Base-by-base conservation (phyloP, 306 rosid genomes). In the Lathyrus aphaca region DNA sequence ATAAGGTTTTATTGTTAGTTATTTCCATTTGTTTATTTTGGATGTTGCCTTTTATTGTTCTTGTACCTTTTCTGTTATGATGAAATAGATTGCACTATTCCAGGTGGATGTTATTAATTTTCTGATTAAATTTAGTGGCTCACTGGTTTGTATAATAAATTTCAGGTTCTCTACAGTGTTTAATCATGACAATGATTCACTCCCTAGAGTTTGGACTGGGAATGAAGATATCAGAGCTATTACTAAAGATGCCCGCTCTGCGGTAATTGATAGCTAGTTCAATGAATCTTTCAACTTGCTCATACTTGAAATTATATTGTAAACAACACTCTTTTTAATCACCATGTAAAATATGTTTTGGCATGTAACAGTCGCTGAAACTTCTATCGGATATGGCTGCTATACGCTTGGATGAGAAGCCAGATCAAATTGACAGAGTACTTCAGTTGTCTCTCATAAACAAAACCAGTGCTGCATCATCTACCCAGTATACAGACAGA, bases 161-260 rank as follows among this genome's bases (percentile, higher is more conserved):
- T 78, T 69, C 90, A 93, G 98, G 89, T 93, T 93, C 85, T 85
- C 96, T 3, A 81, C 90, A 0, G 72, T 93, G 48, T 93, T 93
- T 78, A 85, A 80, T 75, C 96, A 84, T 77, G 97, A 93, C 82
- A 67, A 54, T 70, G 97, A 90, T 80, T 90, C 96, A 13, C 77
- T 93, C 72, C 98, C 98, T 14, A 83, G 98, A 78, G 69, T 89
- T 72, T 93, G 98, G 98, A 88, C 96, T 43, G 94, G 90, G 74
- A 89, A 80, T 14, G 98, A 93, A 81, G 95, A 93, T 82, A 84
- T 93, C 68, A 83, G 77, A 80, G 75, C 86, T 19, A 93, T 93
- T 39, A 90, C 97, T 43, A 93, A 58, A 82, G 87, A 77, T 56
- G 97, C 96, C 1, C 87, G 86, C 17, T 60, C 92, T 37, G 88